Evolutionary conservation across 2,329 filamentous ascomycete species (phyloP), one percentile per base, ranked within the genome.

Genomic region (Elsinoe fawcettii): DNA sequence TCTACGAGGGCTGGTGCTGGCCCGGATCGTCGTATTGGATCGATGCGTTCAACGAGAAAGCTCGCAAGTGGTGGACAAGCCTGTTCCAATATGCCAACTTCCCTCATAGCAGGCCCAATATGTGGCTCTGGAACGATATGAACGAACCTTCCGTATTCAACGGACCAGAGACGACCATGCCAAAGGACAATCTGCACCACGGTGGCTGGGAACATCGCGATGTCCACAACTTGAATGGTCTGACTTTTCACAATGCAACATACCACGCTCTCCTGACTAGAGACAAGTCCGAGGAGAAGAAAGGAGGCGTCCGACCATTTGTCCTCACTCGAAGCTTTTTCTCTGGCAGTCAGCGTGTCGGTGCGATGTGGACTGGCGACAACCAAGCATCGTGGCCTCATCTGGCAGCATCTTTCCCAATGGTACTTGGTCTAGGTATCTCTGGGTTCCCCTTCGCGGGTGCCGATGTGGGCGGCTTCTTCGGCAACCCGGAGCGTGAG

Each of bases 81-180:
- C 80, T 97, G 9, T 97, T 95, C 80, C 86, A 87, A 66, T 97
- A 95, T 63, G 84, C 89, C 68, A 81, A 75, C 39, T 99, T 96
- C 79, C 88, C 89, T 71, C 91, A 90, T 49, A 90, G 90, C 1
- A 80, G 86, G 65, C 79, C 85, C 62, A 99, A 97, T 71, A 86
- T 89, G 0, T 96, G 90, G 72, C 83, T 99, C 66, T 99, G 93
- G 93, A 99, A 99, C 71, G 93, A 99, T 71, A 99, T 99, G 93
- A 97, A 96, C 69, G 93, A 99, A 75, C 93, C 93, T 0, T 97
- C 93, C 0, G 93, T 99, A 1, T 99, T 99, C 77, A 97, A 97
- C 70, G 93, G 93, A 0, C 93, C 93, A 0, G 93, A 99, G 72
- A 95, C 90, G 2, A 97, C 92, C 4, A 97, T 97, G 91, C 93